Evolutionary conservation across 1,284 basidiomycete genomes (phyloP), one percentile per base, ranked within the genome.

Genomic region (Cutaneotrichosporon sp.): DNA sequence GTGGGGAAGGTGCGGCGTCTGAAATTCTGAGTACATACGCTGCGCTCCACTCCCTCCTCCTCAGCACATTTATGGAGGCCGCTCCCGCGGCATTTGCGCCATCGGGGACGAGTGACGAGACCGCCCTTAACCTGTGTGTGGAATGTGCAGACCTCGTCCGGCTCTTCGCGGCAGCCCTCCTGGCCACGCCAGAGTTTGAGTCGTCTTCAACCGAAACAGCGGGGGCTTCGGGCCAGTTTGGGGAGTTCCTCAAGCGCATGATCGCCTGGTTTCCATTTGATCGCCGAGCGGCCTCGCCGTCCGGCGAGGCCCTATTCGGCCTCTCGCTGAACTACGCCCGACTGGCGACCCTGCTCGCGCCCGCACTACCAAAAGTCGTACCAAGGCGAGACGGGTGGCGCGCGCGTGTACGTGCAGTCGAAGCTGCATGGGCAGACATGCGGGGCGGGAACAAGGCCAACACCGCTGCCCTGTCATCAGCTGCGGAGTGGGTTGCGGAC

Each of bases 61-160:
- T 88, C 2, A 84, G 88, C 6, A 85, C 86, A 1, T 89, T 90
- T 70, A 80, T 96, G 20, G 91, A 96, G 70, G 82, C 82, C 56
- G 88, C 89, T 2, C 88, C 92, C 2, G 68, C 81, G 9, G 87
- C 87, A 3, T 91, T 93, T 24, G 71, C 80, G 83, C 8, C 85
- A 84, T 2, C 65, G 3, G 50, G 61, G 6, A 42, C 59, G 1
- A 32, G 51, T 2, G 65, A 70, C 46, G 68, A 71, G 14, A 60
- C 64, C 2, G 83, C 90, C 52, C 68, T 86, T 11, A 79, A 82
- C 44, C 79, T 87, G 42, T 79, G 92, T 17, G 59, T 80, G 8
- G 80, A 82, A 0, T 79, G 86, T 6, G 78, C 80, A 27, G 79
- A 81, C 47, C 82, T 93, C 52, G 79, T 81, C 19, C 79, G 80